Evolutionary conservation across 2,329 filamentous ascomycete genomes (phyloP).

Genomic region (Chalaropsis ovoidea): DNA sequence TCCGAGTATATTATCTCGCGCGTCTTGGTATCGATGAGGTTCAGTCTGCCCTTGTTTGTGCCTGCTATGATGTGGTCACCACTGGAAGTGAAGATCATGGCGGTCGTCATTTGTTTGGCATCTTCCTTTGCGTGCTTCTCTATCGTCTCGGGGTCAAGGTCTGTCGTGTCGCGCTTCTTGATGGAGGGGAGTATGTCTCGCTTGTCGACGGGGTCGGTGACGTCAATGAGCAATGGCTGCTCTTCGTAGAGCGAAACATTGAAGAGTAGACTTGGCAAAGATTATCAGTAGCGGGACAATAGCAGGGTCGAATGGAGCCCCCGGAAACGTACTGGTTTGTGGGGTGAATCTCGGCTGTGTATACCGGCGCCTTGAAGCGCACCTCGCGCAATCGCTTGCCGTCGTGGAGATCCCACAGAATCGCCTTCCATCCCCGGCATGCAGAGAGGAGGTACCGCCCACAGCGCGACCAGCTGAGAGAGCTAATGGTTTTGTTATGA

Average conservation of each 20-base stretch:
- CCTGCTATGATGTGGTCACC: conserved; percentile 86
- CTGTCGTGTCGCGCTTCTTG: conserved; percentile 61
- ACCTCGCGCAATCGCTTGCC: conserved; percentile 67
- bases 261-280: conserved; percentile 56
- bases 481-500: conserved; percentile 88
- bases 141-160: conserved; percentile 57
- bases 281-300: conserved; percentile 27
- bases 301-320: neutral
- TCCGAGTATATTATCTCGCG: conserved; percentile 80
- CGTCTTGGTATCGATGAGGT: conserved; percentile 78
- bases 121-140: conserved; percentile 88
- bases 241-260: conserved; percentile 91
- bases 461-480: conserved; percentile 86
- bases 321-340: conserved; percentile 57
- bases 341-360: conserved; percentile 91
- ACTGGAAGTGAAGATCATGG: conserved; percentile 73
- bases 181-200: conserved; percentile 73
- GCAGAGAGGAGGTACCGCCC: conserved; percentile 85
- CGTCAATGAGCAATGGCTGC: conserved; percentile 77
- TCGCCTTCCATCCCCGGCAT: conserved; percentile 92
- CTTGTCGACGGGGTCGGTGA: conserved; percentile 56
- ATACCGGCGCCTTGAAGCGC: conserved; percentile 84
- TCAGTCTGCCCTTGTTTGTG: conserved; percentile 91
- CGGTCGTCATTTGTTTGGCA: conserved; percentile 88
- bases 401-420: conserved; percentile 79